A percentile compares a stretch with the other conserved stretches of the same genome.
These are phyloP conservation scores for Podila epigama DNA, from an alignment of 192 early-diverging fungal genomes.

Conservation along the genomic window DNA sequence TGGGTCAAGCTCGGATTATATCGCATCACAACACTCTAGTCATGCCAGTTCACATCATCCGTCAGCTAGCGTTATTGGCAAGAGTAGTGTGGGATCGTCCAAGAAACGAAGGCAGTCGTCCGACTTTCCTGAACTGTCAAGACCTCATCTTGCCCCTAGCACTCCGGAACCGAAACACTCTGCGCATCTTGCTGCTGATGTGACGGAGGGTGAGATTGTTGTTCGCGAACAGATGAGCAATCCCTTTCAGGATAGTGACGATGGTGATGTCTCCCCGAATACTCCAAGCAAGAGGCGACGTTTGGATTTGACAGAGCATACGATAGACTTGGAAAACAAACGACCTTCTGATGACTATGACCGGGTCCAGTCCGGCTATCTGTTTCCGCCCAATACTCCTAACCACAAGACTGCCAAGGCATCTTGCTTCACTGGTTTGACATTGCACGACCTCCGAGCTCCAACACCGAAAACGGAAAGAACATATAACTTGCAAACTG, in stretches of 20 bases:
- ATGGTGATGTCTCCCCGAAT: slow-evolving; percentile 2
- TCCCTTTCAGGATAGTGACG: slow-evolving; percentile 4
- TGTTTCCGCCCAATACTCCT: background rate
- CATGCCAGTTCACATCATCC: no score
- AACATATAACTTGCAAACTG: background rate
- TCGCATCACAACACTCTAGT: background rate
- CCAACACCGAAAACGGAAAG: slow-evolving; percentile 37
- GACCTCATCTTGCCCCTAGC: no score
- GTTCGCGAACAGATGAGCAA: slow-evolving; percentile 6
- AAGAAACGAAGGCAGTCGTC: slow-evolving; percentile 36
- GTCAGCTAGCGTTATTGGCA: no score
- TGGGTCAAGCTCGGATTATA: no score
- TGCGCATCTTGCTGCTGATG: no score
- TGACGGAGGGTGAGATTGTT: background rate
- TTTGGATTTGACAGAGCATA: background rate
- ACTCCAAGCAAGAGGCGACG: slow-evolving; percentile 33
- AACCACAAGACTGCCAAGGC: background rate
- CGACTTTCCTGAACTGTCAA: slow-evolving; percentile 2
- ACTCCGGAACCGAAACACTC: no score
- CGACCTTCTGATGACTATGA: background rate
- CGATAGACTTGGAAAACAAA: slow-evolving; percentile 1
- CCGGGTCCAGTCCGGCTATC: background rate
- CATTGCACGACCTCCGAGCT: slow-evolving; percentile 31
- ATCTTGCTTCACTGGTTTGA: slow-evolving; percentile 18
- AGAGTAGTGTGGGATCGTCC: slow-evolving; percentile 21